Conservation (phyloP, 2,329 filamentous ascomycete genomes). For the Dactylellina parvicollis region DNA sequence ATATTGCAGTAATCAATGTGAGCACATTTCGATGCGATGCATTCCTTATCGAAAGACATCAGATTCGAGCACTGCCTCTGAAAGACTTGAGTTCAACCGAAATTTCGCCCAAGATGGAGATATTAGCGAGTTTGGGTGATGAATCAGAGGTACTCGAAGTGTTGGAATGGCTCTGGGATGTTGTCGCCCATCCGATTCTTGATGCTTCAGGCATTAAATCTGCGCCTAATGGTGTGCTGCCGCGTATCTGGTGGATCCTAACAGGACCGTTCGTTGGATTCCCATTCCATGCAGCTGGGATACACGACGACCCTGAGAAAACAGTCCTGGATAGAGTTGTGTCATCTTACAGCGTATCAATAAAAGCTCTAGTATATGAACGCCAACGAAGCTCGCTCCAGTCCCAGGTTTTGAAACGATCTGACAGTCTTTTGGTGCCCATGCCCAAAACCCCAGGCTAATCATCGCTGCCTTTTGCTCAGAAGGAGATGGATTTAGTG, state of each 20-base stretch:
- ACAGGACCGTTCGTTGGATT: conserved; percentile 58
- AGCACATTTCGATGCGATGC: conserved; percentile 36
- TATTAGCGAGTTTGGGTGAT: conserved; percentile 8
- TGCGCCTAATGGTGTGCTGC: conserved; percentile 24
- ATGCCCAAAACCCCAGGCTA: conserved; percentile 58
- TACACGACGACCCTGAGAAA: conserved; percentile 55
- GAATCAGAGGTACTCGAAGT: no score
- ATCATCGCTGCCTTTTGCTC: background rate
- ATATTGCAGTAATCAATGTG: conserved; percentile 60
- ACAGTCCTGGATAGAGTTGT: conserved; percentile 60
- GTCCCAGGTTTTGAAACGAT: no score
- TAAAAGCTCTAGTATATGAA: conserved; percentile 59
- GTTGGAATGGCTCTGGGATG: conserved; percentile 60
- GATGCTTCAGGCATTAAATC: conserved; percentile 55
- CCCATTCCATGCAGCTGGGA: conserved; percentile 61
- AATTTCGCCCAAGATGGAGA: conserved; percentile 37
- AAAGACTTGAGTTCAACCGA: conserved; percentile 10
- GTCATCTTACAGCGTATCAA: conserved; percentile 61
- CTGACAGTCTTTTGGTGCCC: conserved; percentile 57
- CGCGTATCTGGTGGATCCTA: conserved; percentile 60
- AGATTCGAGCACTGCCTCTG: background rate
- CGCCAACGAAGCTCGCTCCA: conserved; percentile 42
- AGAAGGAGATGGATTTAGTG: background rate
- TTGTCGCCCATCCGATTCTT: conserved; percentile 57
- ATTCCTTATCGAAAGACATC: conserved; percentile 7